phyloP scores from a whole-genome alignment of 768 basidiomycete species.

The Tylopilus plumbeoviolaceoides region DNA sequence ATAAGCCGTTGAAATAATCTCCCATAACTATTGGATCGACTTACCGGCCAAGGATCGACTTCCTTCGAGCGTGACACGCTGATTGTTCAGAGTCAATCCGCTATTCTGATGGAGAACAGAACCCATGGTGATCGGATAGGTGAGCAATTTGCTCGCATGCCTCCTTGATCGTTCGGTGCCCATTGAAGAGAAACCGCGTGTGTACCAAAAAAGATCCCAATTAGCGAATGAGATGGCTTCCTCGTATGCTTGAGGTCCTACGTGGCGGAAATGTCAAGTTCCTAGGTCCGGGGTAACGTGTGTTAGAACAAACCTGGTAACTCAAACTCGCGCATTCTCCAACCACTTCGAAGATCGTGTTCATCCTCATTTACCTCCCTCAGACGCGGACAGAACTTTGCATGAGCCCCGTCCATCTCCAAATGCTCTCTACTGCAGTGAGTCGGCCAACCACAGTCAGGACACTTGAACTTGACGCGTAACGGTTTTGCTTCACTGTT shows the following conservation, averaged over 20 bases:
- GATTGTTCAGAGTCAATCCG: slow-evolving; percentile 77
- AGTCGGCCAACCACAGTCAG: slow-evolving; percentile 96
- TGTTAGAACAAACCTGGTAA: slow-evolving; percentile 67
- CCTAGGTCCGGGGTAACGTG: neutral
- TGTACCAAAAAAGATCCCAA: slow-evolving; percentile 99
- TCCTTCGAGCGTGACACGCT: slow-evolving; percentile 89
- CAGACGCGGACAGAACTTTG: slow-evolving; percentile 80
- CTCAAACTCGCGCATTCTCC: slow-evolving; percentile 84
- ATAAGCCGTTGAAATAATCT: neutral
- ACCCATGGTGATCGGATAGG: slow-evolving; percentile 93
- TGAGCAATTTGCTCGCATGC: slow-evolving; percentile 92
- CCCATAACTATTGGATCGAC: slow-evolving; percentile 21
- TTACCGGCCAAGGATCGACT: slow-evolving; percentile 87
- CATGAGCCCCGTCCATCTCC: slow-evolving; percentile 74
- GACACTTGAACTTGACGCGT: slow-evolving; percentile 82
- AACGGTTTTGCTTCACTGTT: slow-evolving; percentile 54
- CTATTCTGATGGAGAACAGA: slow-evolving; percentile 88
- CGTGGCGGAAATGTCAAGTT: slow-evolving; percentile 5
- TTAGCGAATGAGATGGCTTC: slow-evolving; percentile 92
- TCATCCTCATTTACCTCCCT: slow-evolving; percentile 96
- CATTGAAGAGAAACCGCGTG: slow-evolving; percentile 91
- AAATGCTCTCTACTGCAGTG: slow-evolving; percentile 89
- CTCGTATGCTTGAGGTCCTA: slow-evolving; percentile 88
- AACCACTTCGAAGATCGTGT: slow-evolving; percentile 89
- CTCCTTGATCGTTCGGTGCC: slow-evolving; percentile 88